Evolutionary conservation across 352 stramenopile genomes (phyloP), one percentile per base, ranked within the genome.

Genomic region (Globisporangium alternatum): DNA sequence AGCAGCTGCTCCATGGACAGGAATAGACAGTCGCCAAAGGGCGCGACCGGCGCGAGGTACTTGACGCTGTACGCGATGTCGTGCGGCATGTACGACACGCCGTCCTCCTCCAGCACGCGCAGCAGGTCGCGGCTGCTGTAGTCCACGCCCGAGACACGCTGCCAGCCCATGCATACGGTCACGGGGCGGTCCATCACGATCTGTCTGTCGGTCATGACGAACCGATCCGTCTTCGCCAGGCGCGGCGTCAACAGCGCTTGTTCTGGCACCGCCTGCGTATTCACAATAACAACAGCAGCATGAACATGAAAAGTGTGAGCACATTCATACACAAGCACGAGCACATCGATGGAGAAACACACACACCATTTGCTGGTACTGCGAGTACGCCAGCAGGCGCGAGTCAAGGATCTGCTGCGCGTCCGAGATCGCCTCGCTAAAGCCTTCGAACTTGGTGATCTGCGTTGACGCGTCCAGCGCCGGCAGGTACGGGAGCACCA

Each of bases 51-150:
- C 5, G 85, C 85, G 31, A 96, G 67, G 61, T 96, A 96, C 72
- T 96, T 94, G 71, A 96, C 87, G 51, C 83, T 92, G 77, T 96
- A 96, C 19, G 87, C 81, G 21, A 81, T 90, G 68, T 96, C 86
- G 75, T 96, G 87, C 21, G 87, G 83, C 68, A 82, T 77, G 60
- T 96, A 96, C 58, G 82, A 83, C 17, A 91, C 87, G n/a, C 87
- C 87, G 39, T 93, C 83, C 72, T 94, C 87, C 47, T 96, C 87
- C 37, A 96, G 71, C 47, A 90, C 65, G 31, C 83, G 85, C 56
- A 96, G 63, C 25, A 91, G 51, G 37, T 96, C 81, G 17, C 83
- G 87, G 55, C 83, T 93, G 55, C 69, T 87, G 10, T 73, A 82
- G 57, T 93, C 83, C 19, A 93, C 80, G 53, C 85, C 81, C 19